Evolutionary conservation across 371 early-diverging fungal genomes (phyloP).

Genomic region (Synchytrium microbalum): DNA sequence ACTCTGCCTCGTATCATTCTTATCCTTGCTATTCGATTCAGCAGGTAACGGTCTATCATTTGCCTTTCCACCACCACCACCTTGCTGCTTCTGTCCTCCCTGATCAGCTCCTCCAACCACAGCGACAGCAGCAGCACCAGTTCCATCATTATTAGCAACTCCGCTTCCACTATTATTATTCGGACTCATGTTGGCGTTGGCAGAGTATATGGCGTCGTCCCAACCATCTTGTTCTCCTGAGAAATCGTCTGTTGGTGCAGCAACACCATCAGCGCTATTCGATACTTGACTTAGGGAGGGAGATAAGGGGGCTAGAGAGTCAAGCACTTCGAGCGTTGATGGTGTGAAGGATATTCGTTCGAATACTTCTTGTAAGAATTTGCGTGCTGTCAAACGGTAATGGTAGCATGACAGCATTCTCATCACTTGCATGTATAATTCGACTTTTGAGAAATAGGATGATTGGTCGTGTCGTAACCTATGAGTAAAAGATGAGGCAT

Average conservation of each 20-base stretch:
- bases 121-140: too few relatives aligned
- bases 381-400: slow-evolving; percentile 63
- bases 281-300: too few relatives aligned
- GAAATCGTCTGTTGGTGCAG: background rate
- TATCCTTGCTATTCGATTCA: too few relatives aligned
- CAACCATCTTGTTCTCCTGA: background rate
- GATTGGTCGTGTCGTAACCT: slow-evolving; percentile 53
- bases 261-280: background rate
- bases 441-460: slow-evolving; percentile 45
- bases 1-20: too few relatives aligned
- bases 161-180: too few relatives aligned
- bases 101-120: too few relatives aligned
- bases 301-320: too few relatives aligned
- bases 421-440: slow-evolving; percentile 56
- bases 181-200: too few relatives aligned
- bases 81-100: too few relatives aligned
- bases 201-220: background rate
- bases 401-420: slow-evolving; percentile 60
- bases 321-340: background rate
- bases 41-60: too few relatives aligned
- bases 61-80: too few relatives aligned
- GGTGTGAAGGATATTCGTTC: slow-evolving; percentile 36
- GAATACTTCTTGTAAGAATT: slow-evolving; percentile 73
- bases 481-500: background rate
- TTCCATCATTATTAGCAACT: too few relatives aligned